Evolutionary conservation across 139 green algal genomes (phyloP), one percentile per base, ranked within the genome.

Genomic region (Chlorella sp.): DNA sequence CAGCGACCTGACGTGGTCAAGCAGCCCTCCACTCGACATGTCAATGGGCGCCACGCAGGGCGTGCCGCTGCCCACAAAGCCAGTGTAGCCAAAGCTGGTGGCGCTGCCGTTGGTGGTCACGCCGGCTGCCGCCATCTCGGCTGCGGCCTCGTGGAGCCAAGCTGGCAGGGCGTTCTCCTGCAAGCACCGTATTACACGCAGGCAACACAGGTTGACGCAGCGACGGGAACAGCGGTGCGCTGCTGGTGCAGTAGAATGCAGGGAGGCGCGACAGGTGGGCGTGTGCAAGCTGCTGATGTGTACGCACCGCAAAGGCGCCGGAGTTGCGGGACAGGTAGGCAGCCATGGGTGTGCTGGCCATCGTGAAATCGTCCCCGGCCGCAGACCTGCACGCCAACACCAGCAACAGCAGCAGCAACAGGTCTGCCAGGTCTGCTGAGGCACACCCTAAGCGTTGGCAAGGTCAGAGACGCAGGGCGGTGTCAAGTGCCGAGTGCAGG

Each of bases 1-100:
- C 72, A 77, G 69, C 5, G 64, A 74, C 32, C 63, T 73, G 23
- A 79, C 73, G 42, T 76, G 66, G 42, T 71, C 33, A 27, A 82
- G 66, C 55, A 82, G 66, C 6, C 69, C 69, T 1, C 69, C 67
- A 5, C 27, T 50, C 4, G 42, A 33, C n/a, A 72, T 49, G n/a
- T 72, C 49, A 34, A 62, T 63, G 14, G 67, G 67, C 17, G 33
- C 26, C 5, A 34, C 33, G 22, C 31, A 33, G 2, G 67, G 42
- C 1, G 67, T 72, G 49, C 67, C 67, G 27, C 35, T 63, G 42
- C 67, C 67, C 3, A 42, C 67, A 22, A 33, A 33, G 49, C 32
- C 33, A 50, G 23, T 51, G 10, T 29, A 26, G 64, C 64, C 64
- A 70, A 42, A 36, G 32, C 2, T 59, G 32, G 30, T 36, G 31